Evolutionary conservation across 2,329 filamentous ascomycete genomes (phyloP), one percentile per base, ranked within the genome.

Genomic region (Pezizomycotina sp.): DNA sequence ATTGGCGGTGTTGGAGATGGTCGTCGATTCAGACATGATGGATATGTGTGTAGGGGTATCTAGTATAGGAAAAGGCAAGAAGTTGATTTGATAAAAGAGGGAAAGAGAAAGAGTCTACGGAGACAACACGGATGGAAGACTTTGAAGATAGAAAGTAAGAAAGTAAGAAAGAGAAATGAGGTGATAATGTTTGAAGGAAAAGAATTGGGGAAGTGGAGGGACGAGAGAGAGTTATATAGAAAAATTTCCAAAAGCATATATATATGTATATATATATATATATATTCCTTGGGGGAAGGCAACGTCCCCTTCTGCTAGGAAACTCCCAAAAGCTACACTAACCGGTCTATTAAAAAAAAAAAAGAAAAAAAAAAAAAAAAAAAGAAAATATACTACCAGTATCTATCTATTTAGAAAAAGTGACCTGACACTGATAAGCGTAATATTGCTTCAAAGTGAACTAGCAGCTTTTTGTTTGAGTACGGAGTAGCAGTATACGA

Each of bases 1-100:
- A 38, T 47, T 47, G 23, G 46, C 39, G 27, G 49, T 50, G 42
- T 51, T 50, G 23, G 49, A 51, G 33, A 50, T 33, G 19, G 31
- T 45, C 24, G 42, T 51, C 27, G 47, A 47, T 14, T 39, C 46
- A 35, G 48, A 23, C 49, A 44, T 44, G 28, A 19, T 40, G 36
- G 30, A 32, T 32, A 18, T 38, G 27, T 37, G 33, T 40, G 16
- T n/a, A 27, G 26, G 13, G 25, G n/a, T 18, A 23, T 12, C 33
- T 23, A 24, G 29, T 46, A 31, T 38, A 36, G 19, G 22, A 37
- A 36, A 29, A 25, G 32, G 27, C 41, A 31, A 15, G 34, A 15
- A 20, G 38, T 45, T 31, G 36, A 38, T 27, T 28, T 30, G 35
- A 26, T 23, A 18, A 23, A 33, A 21, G 28, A 42, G 24, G 25